A percentile compares a stretch with the other conserved stretches of the same genome.
These are phyloP conservation scores for Limonomyces culmigenus DNA, from an alignment of 1,284 basidiomycete genomes.

Conservation along the genomic window DNA sequence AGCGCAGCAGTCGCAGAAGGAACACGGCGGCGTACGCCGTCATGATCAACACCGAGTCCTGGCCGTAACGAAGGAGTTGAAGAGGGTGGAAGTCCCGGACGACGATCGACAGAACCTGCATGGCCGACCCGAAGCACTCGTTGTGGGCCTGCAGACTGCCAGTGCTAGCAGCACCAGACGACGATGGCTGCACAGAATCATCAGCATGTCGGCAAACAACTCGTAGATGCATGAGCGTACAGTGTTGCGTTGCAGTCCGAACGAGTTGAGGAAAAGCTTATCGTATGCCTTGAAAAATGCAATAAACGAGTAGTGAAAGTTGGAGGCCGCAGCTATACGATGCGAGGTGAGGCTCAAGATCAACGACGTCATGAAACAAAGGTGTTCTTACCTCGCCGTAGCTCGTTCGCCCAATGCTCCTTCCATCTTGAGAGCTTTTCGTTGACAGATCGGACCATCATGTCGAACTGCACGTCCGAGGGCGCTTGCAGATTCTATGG, in stretches of 20 bases:
- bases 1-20: slow-evolving; percentile 55
- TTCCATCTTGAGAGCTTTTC: slow-evolving; percentile 52
- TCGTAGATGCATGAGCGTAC: too few species aligned
- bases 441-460: slow-evolving; percentile 53
- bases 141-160: slow-evolving; percentile 49
- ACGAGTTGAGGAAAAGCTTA: slow-evolving; percentile 64
- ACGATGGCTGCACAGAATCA: slow-evolving; percentile 1
- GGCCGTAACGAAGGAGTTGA: slow-evolving; percentile 62
- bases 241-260: slow-evolving; percentile 52
- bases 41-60: slow-evolving; percentile 70
- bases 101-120: slow-evolving; percentile 50
- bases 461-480: slow-evolving; percentile 51
- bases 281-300: slow-evolving; percentile 61
- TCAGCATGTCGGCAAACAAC: slow-evolving; percentile 17
- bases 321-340: slow-evolving; percentile 23
- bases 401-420: slow-evolving; percentile 48
- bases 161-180: slow-evolving; percentile 15
- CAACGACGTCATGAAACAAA: background rate
- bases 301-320: slow-evolving; percentile 58
- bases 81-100: slow-evolving; percentile 57
- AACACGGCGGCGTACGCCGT: slow-evolving; percentile 70
- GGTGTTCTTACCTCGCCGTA: slow-evolving; percentile 37
- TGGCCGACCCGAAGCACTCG: slow-evolving; percentile 53
- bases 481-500: too few species aligned
- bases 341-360: slow-evolving; percentile 2